phyloP scores from a whole-genome alignment of 208 protist genomes.

The Leishmania gerbilli region DNA sequence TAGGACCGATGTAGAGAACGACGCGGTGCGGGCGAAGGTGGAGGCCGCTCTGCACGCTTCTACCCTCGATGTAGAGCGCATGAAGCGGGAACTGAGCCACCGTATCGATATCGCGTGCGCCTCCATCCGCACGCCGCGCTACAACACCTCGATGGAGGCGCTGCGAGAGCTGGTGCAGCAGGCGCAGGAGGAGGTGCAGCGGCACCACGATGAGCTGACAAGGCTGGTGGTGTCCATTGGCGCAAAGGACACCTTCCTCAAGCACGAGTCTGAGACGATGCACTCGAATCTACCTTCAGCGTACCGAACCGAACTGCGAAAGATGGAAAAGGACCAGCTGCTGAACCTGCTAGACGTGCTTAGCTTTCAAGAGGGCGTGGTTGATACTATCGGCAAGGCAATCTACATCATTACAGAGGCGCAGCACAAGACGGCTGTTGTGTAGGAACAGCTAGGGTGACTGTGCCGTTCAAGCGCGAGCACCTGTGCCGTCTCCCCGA shows the following conservation, averaged over 20 bases:
- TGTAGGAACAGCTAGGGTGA: slow-evolving; percentile 19
- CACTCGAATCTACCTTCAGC: slow-evolving; percentile 70
- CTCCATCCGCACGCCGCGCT: slow-evolving; percentile 71
- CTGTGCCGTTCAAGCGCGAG: background rate
- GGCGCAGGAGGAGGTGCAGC: slow-evolving; percentile 72
- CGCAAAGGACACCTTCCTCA: slow-evolving; percentile 72
- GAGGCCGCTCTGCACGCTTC: slow-evolving; percentile 48
- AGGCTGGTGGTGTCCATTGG: slow-evolving; percentile 79
- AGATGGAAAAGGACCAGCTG: slow-evolving; percentile 73
- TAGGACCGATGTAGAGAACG: slow-evolving; percentile 67
- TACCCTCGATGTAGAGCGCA: slow-evolving; percentile 64
- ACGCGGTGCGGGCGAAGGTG: slow-evolving; percentile 60
- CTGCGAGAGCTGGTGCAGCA: slow-evolving; percentile 62
- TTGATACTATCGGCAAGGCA: slow-evolving; percentile 78
- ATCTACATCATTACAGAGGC: slow-evolving; percentile 68
- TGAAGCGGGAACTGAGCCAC: slow-evolving; percentile 74
- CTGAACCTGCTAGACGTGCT: slow-evolving; percentile 85
- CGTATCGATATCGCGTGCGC: slow-evolving; percentile 72
- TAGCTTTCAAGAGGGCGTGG: slow-evolving; percentile 75
- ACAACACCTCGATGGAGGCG: slow-evolving; percentile 70
- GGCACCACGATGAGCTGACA: slow-evolving; percentile 69
- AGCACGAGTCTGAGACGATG: slow-evolving; percentile 75
- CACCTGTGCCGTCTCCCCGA: background rate
- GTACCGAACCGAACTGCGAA: slow-evolving; percentile 71
- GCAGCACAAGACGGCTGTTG: slow-evolving; percentile 58